Percentiles rank a stretch among this genome's conserved stretches.
phyloP scores from a whole-genome alignment of 345 rosid genomes.

The Abelmoschus esculentus region DNA sequence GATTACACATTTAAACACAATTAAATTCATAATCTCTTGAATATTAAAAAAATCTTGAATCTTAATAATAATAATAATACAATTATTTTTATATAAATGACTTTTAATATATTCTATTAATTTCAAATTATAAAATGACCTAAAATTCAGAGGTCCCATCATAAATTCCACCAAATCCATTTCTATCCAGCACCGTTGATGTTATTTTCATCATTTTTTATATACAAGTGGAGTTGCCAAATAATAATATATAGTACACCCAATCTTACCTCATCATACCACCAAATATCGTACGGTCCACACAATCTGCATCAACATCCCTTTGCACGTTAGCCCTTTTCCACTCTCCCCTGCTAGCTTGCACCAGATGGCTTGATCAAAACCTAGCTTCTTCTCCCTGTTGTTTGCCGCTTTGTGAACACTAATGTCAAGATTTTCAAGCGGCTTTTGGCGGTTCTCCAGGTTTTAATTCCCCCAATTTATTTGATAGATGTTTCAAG shows the following conservation, averaged over 20 bases:
- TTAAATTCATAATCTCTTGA: no score
- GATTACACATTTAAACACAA: no score
- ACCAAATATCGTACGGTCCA: constrained; percentile 18
- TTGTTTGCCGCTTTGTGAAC: constrained; percentile 22
- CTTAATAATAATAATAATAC: no score
- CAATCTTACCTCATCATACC: background rate
- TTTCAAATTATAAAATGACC: no score
- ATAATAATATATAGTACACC: background rate
- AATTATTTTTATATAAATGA: no score
- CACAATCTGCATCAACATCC: constrained; percentile 4
- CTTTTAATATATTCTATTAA: no score
- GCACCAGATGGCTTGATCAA: constrained; percentile 22
- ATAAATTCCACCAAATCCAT: background rate
- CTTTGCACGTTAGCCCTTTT: constrained; percentile 7
- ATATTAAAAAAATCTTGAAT: no score
- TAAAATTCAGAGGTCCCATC: background rate
- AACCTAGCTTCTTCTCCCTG: constrained; percentile 19
- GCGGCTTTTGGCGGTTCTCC: constrained; percentile 12
- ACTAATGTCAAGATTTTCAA: constrained; percentile 16
- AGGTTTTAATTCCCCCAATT: constrained; percentile 28
- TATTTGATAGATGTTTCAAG: background rate
- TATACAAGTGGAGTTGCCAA: background rate
- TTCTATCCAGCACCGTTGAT: background rate
- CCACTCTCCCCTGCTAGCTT: constrained; percentile 19
- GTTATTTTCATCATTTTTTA: background rate